Evolutionary conservation across 225 moss, liverwort and hornwort species (phyloP), one percentile per base, ranked within the genome.

Genomic region (Antitrichia curtipendula): DNA sequence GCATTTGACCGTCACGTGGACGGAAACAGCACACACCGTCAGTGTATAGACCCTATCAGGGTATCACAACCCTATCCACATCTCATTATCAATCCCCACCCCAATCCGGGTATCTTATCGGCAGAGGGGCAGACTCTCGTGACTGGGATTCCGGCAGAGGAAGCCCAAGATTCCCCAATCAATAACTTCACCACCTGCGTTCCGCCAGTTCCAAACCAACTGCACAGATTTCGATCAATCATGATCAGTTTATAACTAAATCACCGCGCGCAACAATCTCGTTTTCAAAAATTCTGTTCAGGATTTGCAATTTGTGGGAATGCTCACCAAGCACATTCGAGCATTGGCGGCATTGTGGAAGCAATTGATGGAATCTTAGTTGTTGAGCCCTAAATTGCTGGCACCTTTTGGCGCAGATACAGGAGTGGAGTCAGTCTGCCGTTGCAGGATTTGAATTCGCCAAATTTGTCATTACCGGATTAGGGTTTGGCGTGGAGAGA

Each of bases 1-100:
- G n/a, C 16, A 25, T 16, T n/a, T n/a, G 80, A 62, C 62, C 62
- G 60, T 45, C 43, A 61, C 32, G 61, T 80, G 61, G 80, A 47
- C 16, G 80, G 10, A 45, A n/a, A n/a, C n/a, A n/a, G n/a, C n/a
- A n/a, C n/a, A n/a, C n/a, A n/a, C n/a, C n/a, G n/a, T n/a, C n/a
- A n/a, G n/a, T n/a, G n/a, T n/a, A n/a, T n/a, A n/a, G n/a, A n/a
- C 22, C 22, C 20, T 21, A 40, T 5, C 68, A 69, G 69, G 31
- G 31, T 41, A 83, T 5, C 21, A 2, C 3, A 2, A 13, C 10
- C 13, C 8, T 4, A 15, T 5, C n/a, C 17, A 1, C 0, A 40
- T 14, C 53, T 7, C 1, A 68, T 28, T 68, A 68, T 40, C 82
- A 68, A n/a, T 54, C 53, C 7, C 1, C 29, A 40, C 54, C 13